Evolutionary conservation across 139 green algal species (phyloP), one percentile per base, ranked within the genome.

Genomic region (Micromonas pusilla): DNA sequence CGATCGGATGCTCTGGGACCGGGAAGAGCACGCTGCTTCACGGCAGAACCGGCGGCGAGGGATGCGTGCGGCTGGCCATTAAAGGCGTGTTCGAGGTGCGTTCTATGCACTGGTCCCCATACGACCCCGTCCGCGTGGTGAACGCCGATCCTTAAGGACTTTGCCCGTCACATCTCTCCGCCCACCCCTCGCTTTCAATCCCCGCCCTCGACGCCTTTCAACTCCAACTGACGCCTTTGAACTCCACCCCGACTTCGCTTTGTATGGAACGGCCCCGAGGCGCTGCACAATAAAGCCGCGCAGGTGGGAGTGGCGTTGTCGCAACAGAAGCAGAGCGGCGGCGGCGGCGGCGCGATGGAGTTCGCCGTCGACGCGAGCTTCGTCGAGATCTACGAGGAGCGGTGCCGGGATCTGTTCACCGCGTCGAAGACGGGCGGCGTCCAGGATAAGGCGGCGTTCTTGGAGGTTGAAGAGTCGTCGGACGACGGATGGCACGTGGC

Each of bases 341-440:
- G 72, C 33, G 84, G 83, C 68, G 87, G 86, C 73, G 82, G 81
- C 31, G 90, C 45, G 9, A 57, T 85, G 81, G 85, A 89, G 66
- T 92, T 89, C 60, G 89, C 88, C 57, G 34, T 92, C 32, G 88
- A 92, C 70, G 73, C 57, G 54, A 80, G 66, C 9, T 89, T 84
- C 73, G 70, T 84, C 16, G 88, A 92, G 85, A 70, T 88, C 20
- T 86, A 88, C 83, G 85, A 87, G 65, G 88, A 91, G 82, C 65
- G 73, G 25, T 84, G 79, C 54, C 68, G 79, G 33, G 84, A 88
- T 73, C 78, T 89, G 78, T 85, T 83, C 71, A 13, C 45, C 9
- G 45, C 45, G 45, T 16, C 37, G 36, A 54, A 4, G n/a, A n/a
- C n/a, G n/a, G n/a, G n/a, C n/a, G n/a, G n/a, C n/a, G n/a, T n/a